A percentile compares a stretch with the other conserved stretches of the same genome.
These are phyloP conservation scores for Poa annua DNA, from an alignment of 176 grass and related monocot genomes.

Conservation along the genomic window DNA sequence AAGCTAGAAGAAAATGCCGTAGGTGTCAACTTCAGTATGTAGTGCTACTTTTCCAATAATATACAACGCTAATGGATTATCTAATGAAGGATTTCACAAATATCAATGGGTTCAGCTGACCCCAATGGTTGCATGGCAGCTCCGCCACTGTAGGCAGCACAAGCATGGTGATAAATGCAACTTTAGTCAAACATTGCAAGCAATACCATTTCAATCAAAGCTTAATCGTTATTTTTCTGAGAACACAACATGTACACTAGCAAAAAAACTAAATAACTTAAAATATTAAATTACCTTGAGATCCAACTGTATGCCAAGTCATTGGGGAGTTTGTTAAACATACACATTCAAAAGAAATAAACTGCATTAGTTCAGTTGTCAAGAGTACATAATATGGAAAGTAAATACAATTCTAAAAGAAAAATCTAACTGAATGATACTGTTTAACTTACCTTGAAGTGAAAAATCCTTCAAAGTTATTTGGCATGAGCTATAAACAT, in stretches of 20 bases:
- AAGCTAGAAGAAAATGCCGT: no score
- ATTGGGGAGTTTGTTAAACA: constrained; percentile 33
- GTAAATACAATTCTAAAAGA: constrained; percentile 1
- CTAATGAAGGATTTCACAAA: no score
- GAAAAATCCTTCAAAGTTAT: constrained; percentile 98
- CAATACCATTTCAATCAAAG: constrained; percentile 11
- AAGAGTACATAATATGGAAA: constrained; percentile 21
- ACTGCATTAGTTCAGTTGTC: constrained; percentile 43
- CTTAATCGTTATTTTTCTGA: constrained; percentile 1
- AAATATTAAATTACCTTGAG: constrained; percentile 72
- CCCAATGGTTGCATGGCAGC: no score
- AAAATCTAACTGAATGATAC: constrained; percentile 35
- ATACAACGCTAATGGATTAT: no score
- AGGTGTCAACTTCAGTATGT: no score
- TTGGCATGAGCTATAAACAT: constrained; percentile 85
- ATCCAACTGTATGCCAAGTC: constrained; percentile 74
- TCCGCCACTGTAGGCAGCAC: background rate
- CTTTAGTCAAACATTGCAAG: background rate
- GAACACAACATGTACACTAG: constrained; percentile 4
- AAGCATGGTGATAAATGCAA: constrained; percentile 11
- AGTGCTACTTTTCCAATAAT: no score
- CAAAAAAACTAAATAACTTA: background rate
- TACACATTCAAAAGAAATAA: constrained; percentile 40
- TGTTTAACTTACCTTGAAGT: constrained; percentile 76
- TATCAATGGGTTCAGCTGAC: no score